Conservation (phyloP, 1,284 basidiomycete genomes). For the Ceratobasidium theobromae region DNA sequence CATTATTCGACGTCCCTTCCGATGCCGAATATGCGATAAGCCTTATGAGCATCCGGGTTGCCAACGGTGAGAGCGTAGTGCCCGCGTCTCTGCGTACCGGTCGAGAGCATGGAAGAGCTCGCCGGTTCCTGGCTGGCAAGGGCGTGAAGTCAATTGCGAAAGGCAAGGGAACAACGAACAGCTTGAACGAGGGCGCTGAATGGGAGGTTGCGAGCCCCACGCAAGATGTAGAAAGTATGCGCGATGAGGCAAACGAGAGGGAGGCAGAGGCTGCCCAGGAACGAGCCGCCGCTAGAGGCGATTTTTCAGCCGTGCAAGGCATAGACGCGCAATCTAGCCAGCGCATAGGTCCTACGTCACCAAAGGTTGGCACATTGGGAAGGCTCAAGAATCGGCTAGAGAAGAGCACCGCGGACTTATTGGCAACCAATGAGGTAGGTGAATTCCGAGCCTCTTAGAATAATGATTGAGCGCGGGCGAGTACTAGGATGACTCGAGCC, state of each 20-base stretch:
- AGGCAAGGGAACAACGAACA: background rate
- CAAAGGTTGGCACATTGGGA: constrained; percentile 1
- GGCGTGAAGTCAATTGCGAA: background rate
- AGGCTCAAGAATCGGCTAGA: constrained; percentile 15
- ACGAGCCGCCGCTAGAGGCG: background rate
- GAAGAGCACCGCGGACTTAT: background rate
- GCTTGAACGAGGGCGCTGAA: background rate
- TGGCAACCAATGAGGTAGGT: background rate
- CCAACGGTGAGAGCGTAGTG: constrained; percentile 53
- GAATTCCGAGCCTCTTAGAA: background rate
- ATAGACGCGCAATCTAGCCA: background rate
- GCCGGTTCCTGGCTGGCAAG: constrained; percentile 13
- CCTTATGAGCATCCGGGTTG: constrained; percentile 60
- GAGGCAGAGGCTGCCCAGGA: constrained; percentile 2
- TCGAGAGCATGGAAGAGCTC: constrained; percentile 9
- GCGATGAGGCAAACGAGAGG: constrained; percentile 13
- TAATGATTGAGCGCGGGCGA: background rate
- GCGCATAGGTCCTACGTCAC: background rate
- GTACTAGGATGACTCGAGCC: constrained; percentile 1
- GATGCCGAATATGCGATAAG: constrained; percentile 69
- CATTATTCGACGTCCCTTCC: constrained; percentile 57
- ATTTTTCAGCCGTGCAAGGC: background rate
- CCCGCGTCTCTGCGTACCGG: constrained; percentile 35
- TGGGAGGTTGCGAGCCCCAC: background rate
- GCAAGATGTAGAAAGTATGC: constrained; percentile 5